Base-by-base conservation (phyloP, 2,329 filamentous ascomycete genomes). In the Neofusicoccum sp. region DNA sequence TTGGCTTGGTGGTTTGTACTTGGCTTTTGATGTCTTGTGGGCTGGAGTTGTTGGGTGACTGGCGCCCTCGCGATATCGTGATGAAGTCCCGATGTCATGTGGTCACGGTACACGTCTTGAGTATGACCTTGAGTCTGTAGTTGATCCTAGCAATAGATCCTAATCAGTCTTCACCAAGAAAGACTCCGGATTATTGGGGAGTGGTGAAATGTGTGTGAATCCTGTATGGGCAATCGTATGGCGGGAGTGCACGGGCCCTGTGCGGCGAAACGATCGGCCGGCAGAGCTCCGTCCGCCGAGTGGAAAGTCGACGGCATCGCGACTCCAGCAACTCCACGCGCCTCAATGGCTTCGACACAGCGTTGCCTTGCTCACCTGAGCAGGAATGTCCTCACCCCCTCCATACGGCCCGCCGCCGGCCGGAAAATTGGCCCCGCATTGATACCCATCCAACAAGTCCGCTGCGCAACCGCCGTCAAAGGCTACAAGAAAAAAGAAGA, bases 401-500 rank as follows among this genome's bases (percentile, higher is more conserved):
- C 43, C 9, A 59, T 34, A 59, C 57, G 57, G 9, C 57, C 57
- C 34, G 14, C 34, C 5, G 26, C 26, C 26, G 6, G 51, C 12
- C 51, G 51, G 36, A 24, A 43, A 30, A 11, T 40, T 16, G 34
- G 30, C 30, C 45, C 58, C 11, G 40, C 45, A 4, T 14, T 53
- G 28, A 62, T 72, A 61, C 65, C 71, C 43, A 66, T 69, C 63
- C 74, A 75, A 63, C 71, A 76, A 60, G 65, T 76, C 63, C 76
- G 77, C 65, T 53, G 34, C 49, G 54, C 36, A 28, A 77, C 77
- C 65, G 71, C 73, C 24, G 67, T 70, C 45, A 77, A 76, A 64
- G 45, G 48, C 47, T 75, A 75, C 67, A 73, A 73, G 61, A 69
- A 73, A 20, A 79, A 77, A 70, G 79, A 80, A 12, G 64, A 70